Evolutionary conservation across 176 grass and related monocot species (phyloP).

Genomic region (Triticum monococcum): DNA sequence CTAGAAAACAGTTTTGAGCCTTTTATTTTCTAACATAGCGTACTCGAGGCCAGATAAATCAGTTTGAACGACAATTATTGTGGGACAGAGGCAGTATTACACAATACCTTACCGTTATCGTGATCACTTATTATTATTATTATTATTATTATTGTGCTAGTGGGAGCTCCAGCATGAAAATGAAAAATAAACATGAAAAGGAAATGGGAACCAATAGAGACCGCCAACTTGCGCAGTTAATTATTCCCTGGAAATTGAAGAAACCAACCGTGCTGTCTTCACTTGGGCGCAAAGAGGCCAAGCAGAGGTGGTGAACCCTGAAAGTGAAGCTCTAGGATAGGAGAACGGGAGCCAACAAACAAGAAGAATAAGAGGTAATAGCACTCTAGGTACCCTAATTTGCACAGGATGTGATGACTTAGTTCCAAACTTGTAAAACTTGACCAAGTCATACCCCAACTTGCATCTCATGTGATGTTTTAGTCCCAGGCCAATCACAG

Average conservation of each 20-base stretch:
- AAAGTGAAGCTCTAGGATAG: slow-evolving; percentile 40
- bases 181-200: background rate
- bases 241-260: background rate
- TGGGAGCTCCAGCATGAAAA: background rate
- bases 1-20: too few relatives aligned
- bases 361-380: slow-evolving; percentile 3
- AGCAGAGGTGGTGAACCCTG: slow-evolving; percentile 25
- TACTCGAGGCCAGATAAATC: too few relatives aligned
- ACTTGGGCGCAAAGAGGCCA: slow-evolving; percentile 16
- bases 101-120: too few relatives aligned
- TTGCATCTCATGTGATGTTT: too few relatives aligned
- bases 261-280: slow-evolving; percentile 8
- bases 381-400: too few relatives aligned
- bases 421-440: too few relatives aligned
- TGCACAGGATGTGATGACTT: too few relatives aligned
- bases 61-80: too few relatives aligned
- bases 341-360: slow-evolving; percentile 20
- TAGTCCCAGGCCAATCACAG: too few relatives aligned
- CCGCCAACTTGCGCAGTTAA: slow-evolving; percentile 17
- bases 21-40: too few relatives aligned
- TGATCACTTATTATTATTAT: too few relatives aligned
- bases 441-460: too few relatives aligned
- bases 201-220: background rate
- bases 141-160: background rate
- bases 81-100: background rate